These are phyloP conservation scores for Achaetomiella virescens DNA, from an alignment of 495 filamentous ascomycete genomes.

Conservation along the genomic window DNA sequence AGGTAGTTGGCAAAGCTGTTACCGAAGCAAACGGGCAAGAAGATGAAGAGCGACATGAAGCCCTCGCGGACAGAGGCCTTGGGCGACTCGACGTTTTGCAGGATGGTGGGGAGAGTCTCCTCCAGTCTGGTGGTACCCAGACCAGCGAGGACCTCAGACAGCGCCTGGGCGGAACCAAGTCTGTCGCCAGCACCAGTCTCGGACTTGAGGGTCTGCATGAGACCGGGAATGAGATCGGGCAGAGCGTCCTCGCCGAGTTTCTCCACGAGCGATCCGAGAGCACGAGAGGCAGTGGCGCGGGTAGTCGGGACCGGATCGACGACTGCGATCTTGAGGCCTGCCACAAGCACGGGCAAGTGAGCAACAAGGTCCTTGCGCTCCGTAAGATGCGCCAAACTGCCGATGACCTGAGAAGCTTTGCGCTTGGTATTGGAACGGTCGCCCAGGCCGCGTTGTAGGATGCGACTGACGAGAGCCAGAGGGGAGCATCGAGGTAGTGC, in stretches of 20 bases:
- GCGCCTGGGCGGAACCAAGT: slow-evolving; percentile 91
- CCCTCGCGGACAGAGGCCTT: slow-evolving; percentile 90
- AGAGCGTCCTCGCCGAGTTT: slow-evolving; percentile 96
- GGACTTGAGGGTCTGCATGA: slow-evolving; percentile 96
- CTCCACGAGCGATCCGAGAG: slow-evolving; percentile 88
- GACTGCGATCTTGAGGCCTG: slow-evolving; percentile 79
- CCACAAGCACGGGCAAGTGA: slow-evolving; percentile 88
- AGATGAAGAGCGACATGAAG: slow-evolving; percentile 99
- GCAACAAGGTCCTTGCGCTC: slow-evolving; percentile 89
- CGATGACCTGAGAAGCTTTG: slow-evolving; percentile 94
- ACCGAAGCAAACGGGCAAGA: slow-evolving; percentile 96
- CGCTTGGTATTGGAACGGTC: slow-evolving; percentile 91
- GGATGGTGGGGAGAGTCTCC: slow-evolving; percentile 91
- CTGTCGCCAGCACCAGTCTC: slow-evolving; percentile 94
- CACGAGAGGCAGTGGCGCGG: slow-evolving; percentile 93
- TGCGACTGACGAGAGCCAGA: slow-evolving; percentile 86
- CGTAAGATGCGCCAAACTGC: slow-evolving; percentile 92
- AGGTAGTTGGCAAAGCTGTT: slow-evolving; percentile 98
- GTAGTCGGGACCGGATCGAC: slow-evolving; percentile 96
- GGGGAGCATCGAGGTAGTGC: slow-evolving; percentile 97
- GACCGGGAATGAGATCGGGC: slow-evolving; percentile 92
- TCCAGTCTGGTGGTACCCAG: slow-evolving; percentile 86
- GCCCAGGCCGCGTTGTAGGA: slow-evolving; percentile 83
- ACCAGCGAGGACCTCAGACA: slow-evolving; percentile 93
- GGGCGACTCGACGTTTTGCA: slow-evolving; percentile 90